Conservation (phyloP, 2,329 filamentous ascomycete species). For the Ophiostoma sp. region DNA sequence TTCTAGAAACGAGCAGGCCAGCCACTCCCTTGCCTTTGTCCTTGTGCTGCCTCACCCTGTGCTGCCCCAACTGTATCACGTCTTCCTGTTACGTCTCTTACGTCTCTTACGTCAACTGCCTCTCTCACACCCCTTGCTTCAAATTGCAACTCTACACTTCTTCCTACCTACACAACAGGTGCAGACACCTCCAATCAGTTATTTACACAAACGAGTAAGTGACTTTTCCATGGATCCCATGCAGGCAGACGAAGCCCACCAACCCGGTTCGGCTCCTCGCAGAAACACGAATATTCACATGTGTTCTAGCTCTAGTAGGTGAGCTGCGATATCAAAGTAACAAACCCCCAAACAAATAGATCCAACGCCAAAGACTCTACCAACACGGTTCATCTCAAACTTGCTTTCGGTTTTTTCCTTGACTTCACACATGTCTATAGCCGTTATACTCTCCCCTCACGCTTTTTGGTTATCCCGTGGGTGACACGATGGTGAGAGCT, state of each 20-base stretch:
- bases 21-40: constrained; percentile 14
- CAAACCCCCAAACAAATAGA: neutral
- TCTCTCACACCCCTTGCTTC: neutral
- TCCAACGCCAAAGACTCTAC: neutral
- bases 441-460: constrained; percentile 31
- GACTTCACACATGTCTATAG: constrained; percentile 32
- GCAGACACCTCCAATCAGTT: constrained; percentile 2
- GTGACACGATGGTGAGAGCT: constrained; percentile 36
- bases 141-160: too few species aligned
- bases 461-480: constrained; percentile 32
- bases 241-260: constrained; percentile 19
- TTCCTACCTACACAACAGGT: neutral
- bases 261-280: constrained; percentile 23
- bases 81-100: neutral
- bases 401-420: neutral
- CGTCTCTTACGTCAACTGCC: neutral
- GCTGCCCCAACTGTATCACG: constrained; percentile 8
- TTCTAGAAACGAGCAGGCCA: constrained; percentile 13
- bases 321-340: constrained; percentile 7
- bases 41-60: constrained; percentile 17
- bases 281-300: constrained; percentile 21
- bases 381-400: neutral
- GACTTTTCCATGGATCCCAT: neutral
- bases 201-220: constrained; percentile 20
- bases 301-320: neutral